Conservation (phyloP, 345 rosid genomes). For the Leavenworthia alabamica region DNA sequence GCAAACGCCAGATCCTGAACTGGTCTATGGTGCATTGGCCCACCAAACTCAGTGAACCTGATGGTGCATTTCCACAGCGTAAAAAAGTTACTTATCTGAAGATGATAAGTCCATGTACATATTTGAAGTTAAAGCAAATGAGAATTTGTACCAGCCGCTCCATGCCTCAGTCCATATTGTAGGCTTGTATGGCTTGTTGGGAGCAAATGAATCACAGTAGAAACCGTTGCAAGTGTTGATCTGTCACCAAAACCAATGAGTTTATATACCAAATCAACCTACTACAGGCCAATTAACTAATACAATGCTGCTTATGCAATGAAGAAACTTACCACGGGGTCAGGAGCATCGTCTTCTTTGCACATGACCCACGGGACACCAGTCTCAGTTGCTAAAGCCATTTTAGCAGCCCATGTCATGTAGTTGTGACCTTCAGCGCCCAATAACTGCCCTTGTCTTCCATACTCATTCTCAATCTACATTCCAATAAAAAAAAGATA, state of each 20-base stretch:
- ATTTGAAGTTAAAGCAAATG: slow-evolving; percentile 1
- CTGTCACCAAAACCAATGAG: slow-evolving; percentile 37
- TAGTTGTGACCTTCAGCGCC: slow-evolving; percentile 80
- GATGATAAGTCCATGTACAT: slow-evolving; percentile 9
- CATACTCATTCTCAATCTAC: slow-evolving; percentile 99
- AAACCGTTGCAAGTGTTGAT: slow-evolving; percentile 99
- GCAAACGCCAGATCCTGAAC: slow-evolving; percentile 97
- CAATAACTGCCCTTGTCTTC: slow-evolving; percentile 66
- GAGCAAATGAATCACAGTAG: slow-evolving; percentile 93
- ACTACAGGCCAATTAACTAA: neutral
- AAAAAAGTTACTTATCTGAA: neutral
- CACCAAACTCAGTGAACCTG: slow-evolving; percentile 96
- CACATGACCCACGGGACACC: slow-evolving; percentile 99
- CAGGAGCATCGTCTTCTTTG: slow-evolving; percentile 98
- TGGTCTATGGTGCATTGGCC: slow-evolving; percentile 87
- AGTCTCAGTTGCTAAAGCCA: slow-evolving; percentile 79
- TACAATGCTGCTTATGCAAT: neutral
- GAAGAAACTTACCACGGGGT: slow-evolving; percentile 69
- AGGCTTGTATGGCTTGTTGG: slow-evolving; percentile 95
- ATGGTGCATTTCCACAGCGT: neutral
- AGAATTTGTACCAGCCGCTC: slow-evolving; percentile 81
- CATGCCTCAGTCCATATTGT: slow-evolving; percentile 98
- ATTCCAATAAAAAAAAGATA: neutral
- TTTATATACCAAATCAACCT: neutral
- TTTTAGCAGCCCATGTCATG: slow-evolving; percentile 92